Evolutionary conservation across 768 basidiomycete species (phyloP), one percentile per base, ranked within the genome.

Genomic region (Mycena sanguinolenta): DNA sequence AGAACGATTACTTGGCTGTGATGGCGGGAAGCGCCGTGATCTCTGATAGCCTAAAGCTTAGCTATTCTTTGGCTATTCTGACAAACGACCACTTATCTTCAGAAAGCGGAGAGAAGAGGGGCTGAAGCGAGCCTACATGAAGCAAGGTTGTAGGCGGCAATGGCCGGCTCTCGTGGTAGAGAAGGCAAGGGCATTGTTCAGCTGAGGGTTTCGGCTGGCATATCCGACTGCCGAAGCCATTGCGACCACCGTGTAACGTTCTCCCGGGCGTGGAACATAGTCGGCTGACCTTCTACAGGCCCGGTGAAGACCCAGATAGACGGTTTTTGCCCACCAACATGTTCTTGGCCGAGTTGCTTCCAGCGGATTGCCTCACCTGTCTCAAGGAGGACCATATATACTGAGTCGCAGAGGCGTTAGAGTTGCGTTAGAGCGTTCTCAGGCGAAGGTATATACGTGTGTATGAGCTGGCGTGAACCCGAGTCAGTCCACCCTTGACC

Each of bases 231-330:
- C 3, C 39, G 39, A 39, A 39, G 39, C 39, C 39, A 39, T 14
- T 38, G 6, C 36, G 13, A 14, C 39, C 6, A 14, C 39, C 39
- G 39, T 17, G 13, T 17, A 39, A 58, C 44, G 30, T 63, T 50
- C 46, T 2, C 14, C 14, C 60, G 63, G 44, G 49, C 63, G 25
- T 72, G 63, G 58, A 66, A 50, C 73, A 73, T 55, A 60, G 65
- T 67, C 65, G 58, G 65, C 58, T 66, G 65, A 66, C 58, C 58
- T 23, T 27, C 23, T 14, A 44, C 17, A 6, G 42, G 14, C 42
- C 59, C 12, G 21, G 13, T 46, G 13, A 57, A n/a, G n/a, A n/a
- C n/a, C n/a, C 53, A 46, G 63, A 23, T 32, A 32, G 2, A 39
- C n/a, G n/a, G n/a, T 36, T 57, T 23, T 27, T 2, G 14, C 10